Evolutionary conservation across 495 filamentous ascomycete genomes (phyloP), one percentile per base, ranked within the genome.

Genomic region (Filosporella fistucella): DNA sequence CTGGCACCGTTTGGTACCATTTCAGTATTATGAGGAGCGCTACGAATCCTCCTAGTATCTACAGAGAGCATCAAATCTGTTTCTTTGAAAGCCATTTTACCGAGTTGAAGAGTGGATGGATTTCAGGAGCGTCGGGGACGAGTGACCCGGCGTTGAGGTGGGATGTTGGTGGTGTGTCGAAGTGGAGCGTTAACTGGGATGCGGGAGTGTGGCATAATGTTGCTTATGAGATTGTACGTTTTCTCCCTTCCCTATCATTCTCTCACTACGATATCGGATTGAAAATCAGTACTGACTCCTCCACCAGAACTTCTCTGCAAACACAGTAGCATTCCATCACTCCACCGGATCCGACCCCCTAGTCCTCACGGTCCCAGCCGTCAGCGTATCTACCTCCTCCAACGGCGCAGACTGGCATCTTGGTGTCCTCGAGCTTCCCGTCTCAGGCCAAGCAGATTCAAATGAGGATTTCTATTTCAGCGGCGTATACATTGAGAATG

Each of bases 71-170:
- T 60, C 84, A 88, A 64, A 81, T 88, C 49, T 77, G 73, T 56
- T 88, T 88, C 69, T 88, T 88, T 57, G 75, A 87, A 69, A 78
- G 71, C 61, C 82, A 87, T 68, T 88, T 86, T 64, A 87, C 84
- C 45, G 84, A 87, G 68, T 63, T 89, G 60, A 86, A 88, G 68
- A 79, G 78, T 51, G 85, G 84, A 45, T 76, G 73, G 74, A 66
- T 80, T 45, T 72, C 70, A 37, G 81, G 82, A 43, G 78, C 80
- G 62, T 51, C 58, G 39, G 78, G 73, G 25, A 71, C 74, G 22
- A 58, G 56, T 40, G 78, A 85, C 54, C 55, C 63, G 1, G 64
- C 69, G 50, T 49, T 34, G 11, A 66, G 71, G 26, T 83, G 76
- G 77, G 68, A 71, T 46, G 73, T 75, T 10, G 63, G 66, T 33